Evolutionary conservation across 1,284 basidiomycete species (phyloP), one percentile per base, ranked within the genome.

Genomic region (Ganoderma boninense): DNA sequence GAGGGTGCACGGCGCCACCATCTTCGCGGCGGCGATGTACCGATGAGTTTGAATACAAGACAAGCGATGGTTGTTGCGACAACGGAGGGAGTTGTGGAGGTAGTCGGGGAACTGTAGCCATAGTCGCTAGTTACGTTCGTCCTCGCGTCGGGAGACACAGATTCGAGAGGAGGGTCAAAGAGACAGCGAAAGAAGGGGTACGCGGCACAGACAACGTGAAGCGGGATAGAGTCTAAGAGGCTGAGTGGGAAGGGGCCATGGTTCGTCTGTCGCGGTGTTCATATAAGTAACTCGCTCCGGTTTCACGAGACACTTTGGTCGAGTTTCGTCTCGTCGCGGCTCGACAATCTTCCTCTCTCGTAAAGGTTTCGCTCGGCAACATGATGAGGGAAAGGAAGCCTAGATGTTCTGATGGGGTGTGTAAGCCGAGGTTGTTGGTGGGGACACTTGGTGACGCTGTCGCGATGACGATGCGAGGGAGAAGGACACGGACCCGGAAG

Each of bases 251-350:
- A 44, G n/a, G 20, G 40, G 42, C 40, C 40, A 62, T 26, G 60
- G 60, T 20, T n/a, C 26, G 16, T 40, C 23, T 13, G 40, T 44
- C 61, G 67, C 46, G n/a, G 43, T 13, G 64, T 71, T 70, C 16
- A 71, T 71, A 74, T 71, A 74, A 32, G 29, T 32, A 4, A 32
- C 29, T 4, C 68, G 49, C 7, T 26, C 20, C 10, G 8, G 26
- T 52, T 52, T 23, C 13, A 26, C 26, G 49, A 49, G n/a, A 65
- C 66, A 38, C 44, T 6, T 35, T 56, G 69, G 73, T 71, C 73
- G 68, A 74, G 73, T 71, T 65, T 70, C 62, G 73, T 64, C 73
- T 74, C 70, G 73, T 71, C 73, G 56, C 52, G 70, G 70, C 73
- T 74, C 70, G 73, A 71, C 73, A 71, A 38, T 63, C 65, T 62